Conservation (phyloP, 2,329 filamentous ascomycete species). For the Colletotrichum lini region DNA sequence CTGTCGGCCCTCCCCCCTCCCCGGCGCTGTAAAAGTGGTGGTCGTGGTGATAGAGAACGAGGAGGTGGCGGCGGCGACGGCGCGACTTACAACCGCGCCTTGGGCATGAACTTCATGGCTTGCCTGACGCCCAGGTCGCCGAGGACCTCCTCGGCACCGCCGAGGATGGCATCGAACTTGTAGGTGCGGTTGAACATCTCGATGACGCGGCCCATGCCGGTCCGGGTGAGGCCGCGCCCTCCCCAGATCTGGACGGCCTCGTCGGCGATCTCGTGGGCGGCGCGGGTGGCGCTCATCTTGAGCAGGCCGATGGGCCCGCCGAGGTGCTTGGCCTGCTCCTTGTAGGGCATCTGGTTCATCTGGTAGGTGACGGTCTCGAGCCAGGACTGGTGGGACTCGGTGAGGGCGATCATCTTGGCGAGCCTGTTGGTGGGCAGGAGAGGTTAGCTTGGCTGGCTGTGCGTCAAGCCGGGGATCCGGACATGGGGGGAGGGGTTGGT, state of each 20-base stretch:
- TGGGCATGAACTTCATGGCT: slow-evolving; percentile 87
- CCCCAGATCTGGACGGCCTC: slow-evolving; percentile 90
- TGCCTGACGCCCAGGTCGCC: slow-evolving; percentile 87
- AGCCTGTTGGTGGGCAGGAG: slow-evolving; percentile 62
- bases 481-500: neutral
- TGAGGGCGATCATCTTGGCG: slow-evolving; percentile 87
- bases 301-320: slow-evolving; percentile 87
- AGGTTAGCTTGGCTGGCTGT: slow-evolving; percentile 4
- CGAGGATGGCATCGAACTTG: slow-evolving; percentile 85
- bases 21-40: no score
- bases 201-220: slow-evolving; percentile 85
- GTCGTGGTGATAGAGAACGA: neutral
- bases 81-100: slow-evolving; percentile 77
- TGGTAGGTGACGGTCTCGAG: slow-evolving; percentile 88
- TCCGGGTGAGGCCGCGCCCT: slow-evolving; percentile 83
- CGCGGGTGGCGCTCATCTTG: slow-evolving; percentile 83
- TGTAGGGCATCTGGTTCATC: slow-evolving; percentile 88
- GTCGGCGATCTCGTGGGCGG: slow-evolving; percentile 87
- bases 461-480: neutral
- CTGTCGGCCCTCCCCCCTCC: slow-evolving; percentile 3
- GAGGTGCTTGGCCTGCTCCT: slow-evolving; percentile 80
- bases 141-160: slow-evolving; percentile 87
- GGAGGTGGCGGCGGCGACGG: no score
- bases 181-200: slow-evolving; percentile 89
- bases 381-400: slow-evolving; percentile 89